phyloP scores from a whole-genome alignment of 1,284 basidiomycete species.

The Fomitopsis palustris region DNA sequence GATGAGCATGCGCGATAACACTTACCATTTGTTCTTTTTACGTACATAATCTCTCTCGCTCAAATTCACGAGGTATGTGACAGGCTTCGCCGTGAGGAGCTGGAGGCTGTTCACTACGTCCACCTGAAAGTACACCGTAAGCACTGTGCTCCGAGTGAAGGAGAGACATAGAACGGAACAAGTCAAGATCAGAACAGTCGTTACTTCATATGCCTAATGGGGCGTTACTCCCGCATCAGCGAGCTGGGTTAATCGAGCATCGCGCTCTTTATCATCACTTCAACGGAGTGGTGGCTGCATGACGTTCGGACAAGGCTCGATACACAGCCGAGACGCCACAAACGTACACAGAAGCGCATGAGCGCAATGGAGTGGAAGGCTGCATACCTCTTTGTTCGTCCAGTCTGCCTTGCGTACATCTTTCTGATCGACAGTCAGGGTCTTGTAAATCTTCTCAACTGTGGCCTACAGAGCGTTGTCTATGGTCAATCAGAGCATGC shows the following conservation, averaged over 20 bases:
- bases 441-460: conserved; percentile 83
- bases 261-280: conserved; percentile 64
- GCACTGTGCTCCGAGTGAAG: not conserved
- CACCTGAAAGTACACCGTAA: conserved; percentile 53
- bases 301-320: not conserved
- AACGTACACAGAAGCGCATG: conserved; percentile 5
- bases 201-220: conserved; percentile 60
- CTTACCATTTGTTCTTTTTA: conserved; percentile 98
- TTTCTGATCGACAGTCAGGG: conserved; percentile 79
- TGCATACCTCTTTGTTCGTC: conserved; percentile 93
- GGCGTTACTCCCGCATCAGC: conserved; percentile 54
- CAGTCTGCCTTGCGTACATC: conserved; percentile 95
- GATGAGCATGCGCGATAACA: not conserved
- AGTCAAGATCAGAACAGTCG: conserved; percentile 43
- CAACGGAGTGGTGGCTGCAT: not conserved
- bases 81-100: conserved; percentile 95
- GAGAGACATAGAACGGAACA: conserved; percentile 30
- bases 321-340: conserved; percentile 19
- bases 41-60: conserved; percentile 94
- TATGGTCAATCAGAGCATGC: conserved; percentile 2
- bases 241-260: conserved; percentile 63
- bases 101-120: conserved; percentile 93
- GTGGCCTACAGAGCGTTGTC: conserved; percentile 52
- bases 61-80: conserved; percentile 98
- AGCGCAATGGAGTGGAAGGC: not conserved